phyloP scores from a whole-genome alignment of 805 yeast species.

The Torulaspora maleeae region DNA sequence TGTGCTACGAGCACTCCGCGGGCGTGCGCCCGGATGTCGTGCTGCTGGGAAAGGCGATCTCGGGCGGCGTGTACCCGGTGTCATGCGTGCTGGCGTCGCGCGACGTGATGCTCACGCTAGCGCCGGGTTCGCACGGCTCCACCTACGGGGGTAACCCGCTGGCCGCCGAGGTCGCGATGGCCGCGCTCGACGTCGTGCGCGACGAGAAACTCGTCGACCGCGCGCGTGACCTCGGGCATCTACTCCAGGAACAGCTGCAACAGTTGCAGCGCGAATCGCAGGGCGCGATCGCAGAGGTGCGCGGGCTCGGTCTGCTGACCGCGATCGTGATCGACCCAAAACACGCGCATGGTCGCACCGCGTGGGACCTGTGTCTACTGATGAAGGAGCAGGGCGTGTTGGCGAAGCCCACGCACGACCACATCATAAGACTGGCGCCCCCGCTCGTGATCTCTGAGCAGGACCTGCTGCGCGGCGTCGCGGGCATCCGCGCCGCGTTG shows the following conservation, averaged over 20 bases:
- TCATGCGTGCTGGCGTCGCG: slow-evolving; percentile 86
- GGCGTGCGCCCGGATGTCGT: slow-evolving; percentile 83
- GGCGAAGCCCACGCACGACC: slow-evolving; percentile 96
- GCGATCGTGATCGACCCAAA: slow-evolving; percentile 87
- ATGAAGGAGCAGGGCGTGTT: slow-evolving; percentile 86
- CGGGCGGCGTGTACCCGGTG: slow-evolving; percentile 93
- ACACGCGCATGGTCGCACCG: slow-evolving; percentile 82
- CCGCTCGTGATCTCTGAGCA: slow-evolving; percentile 87
- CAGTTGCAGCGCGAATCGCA: slow-evolving; percentile 48
- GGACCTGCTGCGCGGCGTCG: slow-evolving; percentile 78
- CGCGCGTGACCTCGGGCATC: slow-evolving; percentile 64
- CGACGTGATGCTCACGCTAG: slow-evolving; percentile 82
- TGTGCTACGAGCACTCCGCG: slow-evolving; percentile 82
- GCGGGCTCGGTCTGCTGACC: slow-evolving; percentile 82
- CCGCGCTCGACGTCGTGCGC: slow-evolving; percentile 83
- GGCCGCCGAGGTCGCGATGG: slow-evolving; percentile 88
- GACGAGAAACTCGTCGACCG: slow-evolving; percentile 84
- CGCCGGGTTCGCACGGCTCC: slow-evolving; percentile 96
- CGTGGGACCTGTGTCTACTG: slow-evolving; percentile 91
- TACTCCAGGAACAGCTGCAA: slow-evolving; percentile 55
- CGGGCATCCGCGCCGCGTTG: slow-evolving; percentile 44
- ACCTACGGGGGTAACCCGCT: slow-evolving; percentile 98
- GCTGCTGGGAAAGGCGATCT: slow-evolving; percentile 86
- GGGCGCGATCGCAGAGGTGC: slow-evolving; percentile 55
- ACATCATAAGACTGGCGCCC: slow-evolving; percentile 93